These are phyloP conservation scores for Clitoria ternatea DNA, from an alignment of 306 rosid species.

Conservation along the genomic window DNA sequence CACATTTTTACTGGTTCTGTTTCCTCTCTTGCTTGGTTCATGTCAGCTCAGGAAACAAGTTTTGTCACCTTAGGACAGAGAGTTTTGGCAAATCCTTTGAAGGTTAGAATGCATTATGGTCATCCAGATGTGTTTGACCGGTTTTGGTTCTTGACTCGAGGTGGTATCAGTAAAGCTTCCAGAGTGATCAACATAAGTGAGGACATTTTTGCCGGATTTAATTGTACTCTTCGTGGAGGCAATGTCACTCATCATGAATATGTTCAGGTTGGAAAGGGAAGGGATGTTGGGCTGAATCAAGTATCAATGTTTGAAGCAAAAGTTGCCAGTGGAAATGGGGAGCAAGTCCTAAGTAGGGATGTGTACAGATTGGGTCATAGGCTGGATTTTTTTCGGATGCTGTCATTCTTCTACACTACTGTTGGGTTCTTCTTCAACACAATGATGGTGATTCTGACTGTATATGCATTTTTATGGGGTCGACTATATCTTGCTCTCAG, in stretches of 20 bases:
- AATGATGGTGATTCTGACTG: conserved; percentile 44
- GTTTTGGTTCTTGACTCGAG: conserved; percentile 50
- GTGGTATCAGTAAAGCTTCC: conserved; percentile 49
- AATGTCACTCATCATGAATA: conserved; percentile 55
- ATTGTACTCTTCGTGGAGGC: conserved; percentile 51
- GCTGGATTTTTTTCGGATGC: conserved; percentile 53
- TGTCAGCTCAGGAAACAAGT: conserved; percentile 53
- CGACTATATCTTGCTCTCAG: conserved; percentile 48
- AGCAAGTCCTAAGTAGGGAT: conserved; percentile 49
- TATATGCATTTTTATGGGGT: conserved; percentile 49
- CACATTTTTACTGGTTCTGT: conserved; percentile 49
- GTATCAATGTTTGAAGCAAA: conserved; percentile 53
- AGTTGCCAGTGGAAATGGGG: conserved; percentile 55
- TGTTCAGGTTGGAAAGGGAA: conserved; percentile 52
- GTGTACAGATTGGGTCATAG: conserved; percentile 50
- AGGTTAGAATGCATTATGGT: conserved; percentile 51
- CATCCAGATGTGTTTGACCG: conserved; percentile 54
- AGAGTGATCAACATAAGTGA: conserved; percentile 53
- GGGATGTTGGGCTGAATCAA: conserved; percentile 51
- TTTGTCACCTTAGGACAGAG: conserved; percentile 52
- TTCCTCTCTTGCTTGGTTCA: conserved; percentile 55
- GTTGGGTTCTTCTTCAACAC: conserved; percentile 53
- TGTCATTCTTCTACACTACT: conserved; percentile 47
- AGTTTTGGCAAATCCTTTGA: conserved; percentile 54
- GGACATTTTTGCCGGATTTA: conserved; percentile 50